Evolutionary conservation across 2,329 filamentous ascomycete genomes (phyloP).

Genomic region (Claviceps maximensis): DNA sequence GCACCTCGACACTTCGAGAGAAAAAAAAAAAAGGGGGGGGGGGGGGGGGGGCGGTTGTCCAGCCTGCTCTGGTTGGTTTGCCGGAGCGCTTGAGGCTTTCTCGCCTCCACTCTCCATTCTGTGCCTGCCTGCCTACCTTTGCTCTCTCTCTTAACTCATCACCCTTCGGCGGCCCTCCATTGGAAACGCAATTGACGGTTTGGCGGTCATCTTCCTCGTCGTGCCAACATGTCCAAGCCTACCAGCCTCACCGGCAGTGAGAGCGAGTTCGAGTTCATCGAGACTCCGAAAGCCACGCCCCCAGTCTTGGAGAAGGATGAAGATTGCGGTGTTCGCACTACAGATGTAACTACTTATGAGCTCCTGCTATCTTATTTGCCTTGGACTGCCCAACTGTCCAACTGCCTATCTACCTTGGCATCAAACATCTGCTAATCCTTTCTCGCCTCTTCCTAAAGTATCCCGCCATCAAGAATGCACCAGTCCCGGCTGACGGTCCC

Average conservation of each 20-base stretch:
- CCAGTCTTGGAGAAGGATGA: conserved; percentile 55
- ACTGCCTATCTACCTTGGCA: not conserved
- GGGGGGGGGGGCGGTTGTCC: not conserved
- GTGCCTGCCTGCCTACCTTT: not conserved
- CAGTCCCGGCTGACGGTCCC: conserved; percentile 78
- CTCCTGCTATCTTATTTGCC: no score
- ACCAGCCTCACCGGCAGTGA: conserved; percentile 18
- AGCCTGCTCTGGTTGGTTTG: not conserved
- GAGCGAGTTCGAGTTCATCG: conserved; percentile 29
- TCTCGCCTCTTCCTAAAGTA: conserved; percentile 11
- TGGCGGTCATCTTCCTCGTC: conserved; percentile 11
- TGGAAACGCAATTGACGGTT: conserved; percentile 1
- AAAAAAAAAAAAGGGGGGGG: not conserved
- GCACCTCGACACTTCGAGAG: no score
- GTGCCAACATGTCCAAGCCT: conserved; percentile 21
- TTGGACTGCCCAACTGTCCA: no score
- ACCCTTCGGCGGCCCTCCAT: not conserved
- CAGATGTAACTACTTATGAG: conserved; percentile 22
- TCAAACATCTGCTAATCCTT: not conserved
- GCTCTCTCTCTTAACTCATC: not conserved
- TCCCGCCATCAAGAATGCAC: conserved; percentile 80
- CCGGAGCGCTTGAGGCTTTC: not conserved
- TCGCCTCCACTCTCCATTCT: not conserved
- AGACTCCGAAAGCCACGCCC: conserved; percentile 25
- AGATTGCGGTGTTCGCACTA: conserved; percentile 38